phyloP scores from a whole-genome alignment of 2,329 filamentous ascomycete species.

The Epichloe glyceriae region DNA sequence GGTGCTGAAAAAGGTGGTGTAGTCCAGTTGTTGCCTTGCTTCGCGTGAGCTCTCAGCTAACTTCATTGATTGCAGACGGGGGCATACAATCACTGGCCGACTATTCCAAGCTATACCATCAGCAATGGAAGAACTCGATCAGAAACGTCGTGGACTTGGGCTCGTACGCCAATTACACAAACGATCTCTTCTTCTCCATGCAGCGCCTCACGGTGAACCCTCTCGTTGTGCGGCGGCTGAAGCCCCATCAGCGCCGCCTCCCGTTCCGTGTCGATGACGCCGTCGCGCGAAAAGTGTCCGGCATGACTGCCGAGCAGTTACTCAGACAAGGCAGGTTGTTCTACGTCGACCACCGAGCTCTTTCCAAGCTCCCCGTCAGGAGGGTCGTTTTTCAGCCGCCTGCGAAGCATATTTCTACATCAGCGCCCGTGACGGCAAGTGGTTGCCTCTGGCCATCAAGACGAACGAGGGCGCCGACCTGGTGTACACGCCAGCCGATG shows the following conservation, averaged over 20 bases:
- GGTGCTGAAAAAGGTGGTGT: neutral
- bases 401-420: constrained; percentile 36
- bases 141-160: constrained; percentile 19
- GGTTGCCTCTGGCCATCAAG: constrained; percentile 35
- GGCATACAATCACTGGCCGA: constrained; percentile 21
- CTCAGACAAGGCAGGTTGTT: constrained; percentile 26
- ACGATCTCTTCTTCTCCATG: constrained; percentile 35
- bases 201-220: constrained; percentile 30
- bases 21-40: too few relatives aligned
- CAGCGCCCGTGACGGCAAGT: constrained; percentile 23
- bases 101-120: constrained; percentile 27
- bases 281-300: constrained; percentile 18
- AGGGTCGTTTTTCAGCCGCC: constrained; percentile 24
- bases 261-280: constrained; percentile 24
- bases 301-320: constrained; percentile 19
- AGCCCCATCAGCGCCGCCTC: constrained; percentile 16
- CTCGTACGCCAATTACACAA: constrained; percentile 30
- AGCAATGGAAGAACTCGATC: constrained; percentile 24
- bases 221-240: constrained; percentile 23
- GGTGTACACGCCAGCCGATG: constrained; percentile 33
- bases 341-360: constrained; percentile 27
- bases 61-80: constrained; percentile 2
- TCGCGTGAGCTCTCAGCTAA: too few relatives aligned
- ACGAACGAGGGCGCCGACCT: constrained; percentile 24
- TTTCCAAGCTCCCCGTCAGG: constrained; percentile 13